Evolutionary conservation across 768 basidiomycete genomes (phyloP), one percentile per base, ranked within the genome.

Genomic region (Tulasnella sp.): DNA sequence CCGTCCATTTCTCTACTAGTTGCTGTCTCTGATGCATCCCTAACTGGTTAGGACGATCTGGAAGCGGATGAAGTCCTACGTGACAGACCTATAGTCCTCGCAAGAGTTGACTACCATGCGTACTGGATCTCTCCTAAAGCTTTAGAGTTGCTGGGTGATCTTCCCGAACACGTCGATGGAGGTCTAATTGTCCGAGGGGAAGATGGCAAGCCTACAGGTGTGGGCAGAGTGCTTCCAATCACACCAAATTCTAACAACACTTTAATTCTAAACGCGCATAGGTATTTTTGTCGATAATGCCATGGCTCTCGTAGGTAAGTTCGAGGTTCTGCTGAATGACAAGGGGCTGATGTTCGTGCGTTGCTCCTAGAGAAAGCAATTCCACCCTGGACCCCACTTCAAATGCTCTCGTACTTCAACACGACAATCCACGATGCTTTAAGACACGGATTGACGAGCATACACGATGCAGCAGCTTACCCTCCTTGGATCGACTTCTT

Each of bases 281-380:
- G 92, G 92, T 6, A 81, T 94, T 22, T 89, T 95, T 74, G 81
- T 96, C 36, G 96, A 98, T 80, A 92, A 92, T 37, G 96, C 95
- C 0, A 93, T 94, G 87, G 77, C 79, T 16, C 84, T 95, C 39
- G 84, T 97, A 19, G 78, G 79, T 72, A 72, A 26, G 76, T 8
- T 1, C 22, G 1, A 14, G 29, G 40, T 14, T 11, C 63, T 39
- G 52, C 17, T 8, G 17, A 41, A 47, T 67, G 32, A 1, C 26
- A 6, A 32, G 7, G 36, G 8, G 2, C 37, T 67, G 35, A 34
- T 14, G 16, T 59, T 14, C 39, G 29, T 14, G 19, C 62, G 29
- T 5, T 62, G 36, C 17, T 44, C 5, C 29, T 22, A 68, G 68
- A 74, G 12, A 37, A 22, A 26, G 87, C 85, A 1, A 81, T 82